Evolutionary conservation across 176 grass and related monocot species (phyloP), one percentile per base, ranked within the genome.

Genomic region (Microstegium vimineum): DNA sequence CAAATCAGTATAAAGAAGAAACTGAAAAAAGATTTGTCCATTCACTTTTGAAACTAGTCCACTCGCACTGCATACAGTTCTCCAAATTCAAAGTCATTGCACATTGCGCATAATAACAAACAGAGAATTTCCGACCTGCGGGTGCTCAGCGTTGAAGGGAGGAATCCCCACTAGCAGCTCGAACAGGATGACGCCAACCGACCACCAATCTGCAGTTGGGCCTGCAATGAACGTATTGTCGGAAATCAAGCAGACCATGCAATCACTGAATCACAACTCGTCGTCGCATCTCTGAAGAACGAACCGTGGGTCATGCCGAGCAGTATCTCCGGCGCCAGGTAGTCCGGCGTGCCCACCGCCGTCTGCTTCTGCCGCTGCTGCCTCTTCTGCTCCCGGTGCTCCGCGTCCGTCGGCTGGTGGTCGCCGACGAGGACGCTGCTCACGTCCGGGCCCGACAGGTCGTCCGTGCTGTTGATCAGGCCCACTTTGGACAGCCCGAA

Each of bases 401-500:
- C 84, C 52, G 90, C 84, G 35, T 90, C 34, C 18, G 74, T 69
- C 36, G 88, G 81, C 36, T 90, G 81, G 66, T 87, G 67, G 8
- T 98, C 90, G 31, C 90, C 95, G 52, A 91, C 82, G 41, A 93
- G 87, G 54, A 72, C 87, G 78, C 77, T 86, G 77, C 96, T 98
- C 4, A 93, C 90, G 59, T 98, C 96, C 5, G 96, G 96, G 23
- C 96, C 96, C 28, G 96, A 93, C 81, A 98, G 87, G 74, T 98
- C 93, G 68, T 98, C 96, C n/a, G 96, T 98, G 90, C 96, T 98
- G 85, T 98, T 98, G 87, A 98, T 98, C 25, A 98, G 89, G 33
- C 96, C 96, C 47, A 98, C 96, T 62, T 95, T 98, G 17, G 96
- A 98, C 22, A 98, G 87, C 82, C 96, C 96, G 73, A 98, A 98